Percentiles rank a stretch among this genome's conserved stretches.
Conservation (phyloP, 352 stramenopile genomes). For the Phytopythium litorale region DNA sequence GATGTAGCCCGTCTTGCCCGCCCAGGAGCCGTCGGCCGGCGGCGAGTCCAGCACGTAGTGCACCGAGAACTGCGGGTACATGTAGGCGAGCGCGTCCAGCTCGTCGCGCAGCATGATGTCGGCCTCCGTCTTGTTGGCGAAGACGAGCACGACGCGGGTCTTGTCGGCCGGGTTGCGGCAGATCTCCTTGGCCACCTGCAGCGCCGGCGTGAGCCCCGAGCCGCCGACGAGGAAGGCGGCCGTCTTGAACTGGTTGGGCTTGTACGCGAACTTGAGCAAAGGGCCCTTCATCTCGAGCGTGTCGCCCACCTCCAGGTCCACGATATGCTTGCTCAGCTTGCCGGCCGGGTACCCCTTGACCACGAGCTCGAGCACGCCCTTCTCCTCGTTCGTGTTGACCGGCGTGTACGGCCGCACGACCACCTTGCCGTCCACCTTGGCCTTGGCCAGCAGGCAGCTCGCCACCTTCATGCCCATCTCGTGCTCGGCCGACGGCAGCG, state of each 20-base stretch:
- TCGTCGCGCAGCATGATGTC: slow-evolving; percentile 86
- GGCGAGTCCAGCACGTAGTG: slow-evolving; percentile 52
- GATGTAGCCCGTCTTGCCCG: slow-evolving; percentile 59
- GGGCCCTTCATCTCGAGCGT: slow-evolving; percentile 84
- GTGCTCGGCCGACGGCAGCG: slow-evolving; percentile 47
- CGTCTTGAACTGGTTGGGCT: slow-evolving; percentile 75
- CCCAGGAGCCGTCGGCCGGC: slow-evolving; percentile 33
- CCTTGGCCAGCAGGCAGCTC: slow-evolving; percentile 63
- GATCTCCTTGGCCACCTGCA: slow-evolving; percentile 76
- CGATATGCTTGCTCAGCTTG: slow-evolving; percentile 83
- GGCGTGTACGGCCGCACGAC: slow-evolving; percentile 86
- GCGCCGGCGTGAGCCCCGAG: slow-evolving; percentile 77
- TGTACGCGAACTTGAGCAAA: slow-evolving; percentile 84
- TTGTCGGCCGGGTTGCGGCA: slow-evolving; percentile 72
- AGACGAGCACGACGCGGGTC: slow-evolving; percentile 78
- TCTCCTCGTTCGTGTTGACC: slow-evolving; percentile 66
- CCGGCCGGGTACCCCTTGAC: slow-evolving; percentile 85
- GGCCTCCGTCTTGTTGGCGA: slow-evolving; percentile 71
- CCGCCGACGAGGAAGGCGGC: slow-evolving; percentile 79
- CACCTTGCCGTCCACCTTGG: slow-evolving; percentile 48
- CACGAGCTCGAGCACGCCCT: slow-evolving; percentile 72
- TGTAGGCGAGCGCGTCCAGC: slow-evolving; percentile 55
- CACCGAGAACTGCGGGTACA: slow-evolving; percentile 64
- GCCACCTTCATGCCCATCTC: slow-evolving; percentile 62
- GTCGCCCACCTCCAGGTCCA: slow-evolving; percentile 69